These are phyloP conservation scores for Vitis riparia DNA, from an alignment of 164 flowering plant genomes.

Conservation along the genomic window DNA sequence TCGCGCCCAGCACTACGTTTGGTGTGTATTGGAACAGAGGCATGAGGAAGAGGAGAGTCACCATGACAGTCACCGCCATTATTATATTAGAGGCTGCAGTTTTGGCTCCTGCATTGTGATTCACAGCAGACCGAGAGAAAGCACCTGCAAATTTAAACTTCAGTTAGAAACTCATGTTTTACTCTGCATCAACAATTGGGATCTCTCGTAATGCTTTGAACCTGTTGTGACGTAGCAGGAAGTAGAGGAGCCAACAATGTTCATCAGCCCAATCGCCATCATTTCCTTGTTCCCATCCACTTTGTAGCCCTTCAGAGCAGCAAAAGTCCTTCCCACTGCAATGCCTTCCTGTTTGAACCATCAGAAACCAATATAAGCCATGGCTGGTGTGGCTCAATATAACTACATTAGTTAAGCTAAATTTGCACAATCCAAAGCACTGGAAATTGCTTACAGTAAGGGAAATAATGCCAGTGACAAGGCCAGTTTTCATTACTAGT, in stretches of 20 bases:
- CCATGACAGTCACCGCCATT: slow-evolving; percentile 85
- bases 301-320: slow-evolving; percentile 73
- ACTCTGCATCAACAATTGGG: background rate
- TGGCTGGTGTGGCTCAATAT: background rate
- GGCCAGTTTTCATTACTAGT: slow-evolving; percentile 75
- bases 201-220: slow-evolving; percentile 7
- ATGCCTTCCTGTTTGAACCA: slow-evolving; percentile 77
- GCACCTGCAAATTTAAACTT: slow-evolving; percentile 51
- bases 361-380: background rate
- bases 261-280: slow-evolving; percentile 96
- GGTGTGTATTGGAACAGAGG: slow-evolving; percentile 93
- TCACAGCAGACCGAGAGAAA: slow-evolving; percentile 90
- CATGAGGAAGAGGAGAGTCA: slow-evolving; percentile 86
- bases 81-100: slow-evolving; percentile 85
- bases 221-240: slow-evolving; percentile 96
- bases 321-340: slow-evolving; percentile 95
- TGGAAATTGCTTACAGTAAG: slow-evolving; percentile 71
- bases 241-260: slow-evolving; percentile 81
- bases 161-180: background rate
- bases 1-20: slow-evolving; percentile 76
- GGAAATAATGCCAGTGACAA: slow-evolving; percentile 86
- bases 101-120: slow-evolving; percentile 89
- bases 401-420: background rate
- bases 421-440: too few species aligned
- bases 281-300: slow-evolving; percentile 98